phyloP scores from a whole-genome alignment of 139 green algal species.

The Tetraselmis chui region DNA sequence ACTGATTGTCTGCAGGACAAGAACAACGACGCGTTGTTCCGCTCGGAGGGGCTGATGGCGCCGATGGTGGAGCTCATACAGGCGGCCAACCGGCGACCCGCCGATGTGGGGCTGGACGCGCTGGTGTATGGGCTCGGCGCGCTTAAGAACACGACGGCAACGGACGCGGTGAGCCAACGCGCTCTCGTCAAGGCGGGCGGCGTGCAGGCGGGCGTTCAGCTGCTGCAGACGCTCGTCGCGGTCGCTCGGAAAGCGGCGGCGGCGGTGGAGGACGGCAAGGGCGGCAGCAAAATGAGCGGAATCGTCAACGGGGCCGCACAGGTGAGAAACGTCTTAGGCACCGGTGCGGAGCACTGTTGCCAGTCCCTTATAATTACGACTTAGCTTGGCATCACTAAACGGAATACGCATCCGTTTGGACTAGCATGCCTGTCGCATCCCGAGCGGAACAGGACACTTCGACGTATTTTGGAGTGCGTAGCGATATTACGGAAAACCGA shows the following conservation, averaged over 20 bases:
- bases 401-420: too few species aligned
- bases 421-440: too few species aligned
- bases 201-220: slow-evolving; percentile 17
- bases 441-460: too few species aligned
- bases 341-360: too few species aligned
- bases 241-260: not conserved
- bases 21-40: slow-evolving; percentile 30
- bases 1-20: slow-evolving; percentile 34
- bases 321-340: too few species aligned
- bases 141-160: slow-evolving; percentile 36
- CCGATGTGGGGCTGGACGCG: not conserved
- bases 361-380: too few species aligned
- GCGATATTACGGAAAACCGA: too few species aligned
- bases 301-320: not conserved
- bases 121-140: slow-evolving; percentile 35
- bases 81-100: slow-evolving; percentile 15
- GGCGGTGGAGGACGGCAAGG: not conserved
- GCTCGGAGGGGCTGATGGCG: slow-evolving; percentile 33
- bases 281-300: not conserved
- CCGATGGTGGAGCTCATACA: slow-evolving; percentile 38
- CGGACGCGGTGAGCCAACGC: slow-evolving; percentile 32
- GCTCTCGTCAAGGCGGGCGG: slow-evolving; percentile 27
- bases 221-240: not conserved
- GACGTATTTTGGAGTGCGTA: too few species aligned
- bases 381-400: too few species aligned